These are phyloP conservation scores for Bipolaris oryzae DNA, from an alignment of 2,329 filamentous ascomycete species.

Conservation along the genomic window DNA sequence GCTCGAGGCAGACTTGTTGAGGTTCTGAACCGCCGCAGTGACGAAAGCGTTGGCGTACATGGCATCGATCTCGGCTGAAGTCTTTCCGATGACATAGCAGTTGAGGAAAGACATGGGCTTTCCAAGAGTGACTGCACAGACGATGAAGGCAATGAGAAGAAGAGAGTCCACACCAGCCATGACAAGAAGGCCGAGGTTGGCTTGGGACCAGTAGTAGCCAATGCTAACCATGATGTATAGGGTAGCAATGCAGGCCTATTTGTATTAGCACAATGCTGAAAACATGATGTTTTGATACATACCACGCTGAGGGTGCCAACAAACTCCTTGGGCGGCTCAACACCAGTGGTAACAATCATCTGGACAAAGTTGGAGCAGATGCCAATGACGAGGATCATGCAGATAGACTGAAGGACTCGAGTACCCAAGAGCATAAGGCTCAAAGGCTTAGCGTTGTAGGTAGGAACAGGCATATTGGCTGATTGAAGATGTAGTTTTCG, in stretches of 20 bases:
- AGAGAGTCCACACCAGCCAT: slow-evolving; percentile 69
- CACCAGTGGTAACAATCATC: slow-evolving; percentile 70
- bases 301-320: slow-evolving; percentile 82
- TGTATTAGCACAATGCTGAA: slow-evolving; percentile 12
- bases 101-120: slow-evolving; percentile 79
- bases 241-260: slow-evolving; percentile 76
- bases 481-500: slow-evolving; percentile 13
- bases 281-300: slow-evolving; percentile 49
- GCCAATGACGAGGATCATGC: slow-evolving; percentile 78
- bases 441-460: slow-evolving; percentile 69
- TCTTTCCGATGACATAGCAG: slow-evolving; percentile 64
- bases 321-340: slow-evolving; percentile 72
- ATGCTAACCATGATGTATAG: slow-evolving; percentile 75
- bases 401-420: slow-evolving; percentile 72
- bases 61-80: slow-evolving; percentile 53
- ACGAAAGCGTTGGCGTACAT: slow-evolving; percentile 61
- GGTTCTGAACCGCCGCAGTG: slow-evolving; percentile 58
- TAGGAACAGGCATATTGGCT: slow-evolving; percentile 60
- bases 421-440: slow-evolving; percentile 79
- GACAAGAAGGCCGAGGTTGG: slow-evolving; percentile 76
- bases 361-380: slow-evolving; percentile 82
- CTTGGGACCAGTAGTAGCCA: slow-evolving; percentile 80
- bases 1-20: slow-evolving; percentile 57
- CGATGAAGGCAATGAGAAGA: slow-evolving; percentile 77
- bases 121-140: slow-evolving; percentile 77